phyloP scores from a whole-genome alignment of 2,329 filamentous ascomycete genomes.

The Diaporthe caulivora region DNA sequence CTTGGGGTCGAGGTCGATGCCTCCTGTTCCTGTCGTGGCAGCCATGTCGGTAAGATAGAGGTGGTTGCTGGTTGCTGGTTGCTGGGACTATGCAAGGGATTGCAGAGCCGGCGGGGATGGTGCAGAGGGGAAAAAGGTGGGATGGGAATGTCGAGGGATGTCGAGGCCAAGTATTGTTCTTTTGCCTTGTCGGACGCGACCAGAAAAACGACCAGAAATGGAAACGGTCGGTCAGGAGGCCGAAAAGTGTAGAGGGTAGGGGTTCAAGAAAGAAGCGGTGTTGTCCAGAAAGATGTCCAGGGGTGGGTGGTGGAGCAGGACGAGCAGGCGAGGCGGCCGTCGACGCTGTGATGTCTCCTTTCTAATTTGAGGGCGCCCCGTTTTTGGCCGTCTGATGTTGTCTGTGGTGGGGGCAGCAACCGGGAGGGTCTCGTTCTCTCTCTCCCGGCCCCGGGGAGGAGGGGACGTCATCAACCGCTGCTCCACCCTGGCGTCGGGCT shows the following conservation, averaged over 20 bases:
- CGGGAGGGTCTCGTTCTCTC: neutral
- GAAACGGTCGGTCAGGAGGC: slow-evolving; percentile 5
- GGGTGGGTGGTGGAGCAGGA: slow-evolving; percentile 33
- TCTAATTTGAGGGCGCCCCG: slow-evolving; percentile 34
- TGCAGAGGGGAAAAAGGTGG: slow-evolving; percentile 7
- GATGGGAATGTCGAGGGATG: slow-evolving; percentile 20
- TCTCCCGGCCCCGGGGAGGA: neutral
- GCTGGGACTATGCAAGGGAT: slow-evolving; percentile 24
- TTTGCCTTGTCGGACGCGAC: neutral
- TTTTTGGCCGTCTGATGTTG: slow-evolving; percentile 31
- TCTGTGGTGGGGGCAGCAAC: slow-evolving; percentile 24
- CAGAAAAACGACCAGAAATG: slow-evolving; percentile 24
- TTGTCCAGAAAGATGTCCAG: slow-evolving; percentile 39
- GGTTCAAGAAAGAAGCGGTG: slow-evolving; percentile 37
- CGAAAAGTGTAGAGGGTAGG: slow-evolving; percentile 37
- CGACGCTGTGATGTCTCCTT: slow-evolving; percentile 33
- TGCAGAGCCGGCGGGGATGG: neutral
- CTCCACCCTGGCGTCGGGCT: slow-evolving; percentile 13
- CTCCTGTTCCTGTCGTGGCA: slow-evolving; percentile 44
- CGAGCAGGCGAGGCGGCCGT: slow-evolving; percentile 8
- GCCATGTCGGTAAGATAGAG: slow-evolving; percentile 43
- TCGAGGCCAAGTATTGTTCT: slow-evolving; percentile 13
- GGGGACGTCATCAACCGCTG: slow-evolving; percentile 27
- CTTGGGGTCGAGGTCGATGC: slow-evolving; percentile 81
- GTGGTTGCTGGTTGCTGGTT: neutral